Percentiles rank a stretch among this genome's conserved stretches.
These are phyloP conservation scores for Leccinum aurantiacum DNA, from an alignment of 768 basidiomycete species.

Conservation along the genomic window DNA sequence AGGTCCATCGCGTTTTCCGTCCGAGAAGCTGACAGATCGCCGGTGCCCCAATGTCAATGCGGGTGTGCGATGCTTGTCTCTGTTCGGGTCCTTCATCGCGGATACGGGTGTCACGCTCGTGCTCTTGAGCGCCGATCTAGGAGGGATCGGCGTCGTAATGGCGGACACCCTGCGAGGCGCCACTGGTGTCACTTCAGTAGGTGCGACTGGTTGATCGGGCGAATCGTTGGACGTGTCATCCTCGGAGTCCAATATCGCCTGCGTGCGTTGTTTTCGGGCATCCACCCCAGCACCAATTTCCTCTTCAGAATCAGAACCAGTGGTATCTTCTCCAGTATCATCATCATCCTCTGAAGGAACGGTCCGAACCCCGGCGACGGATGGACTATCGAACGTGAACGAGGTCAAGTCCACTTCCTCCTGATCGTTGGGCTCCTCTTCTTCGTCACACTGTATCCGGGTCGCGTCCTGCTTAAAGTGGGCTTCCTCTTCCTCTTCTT, in stretches of 20 bases:
- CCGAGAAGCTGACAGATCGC: conserved; percentile 96
- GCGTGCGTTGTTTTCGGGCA: conserved; percentile 10
- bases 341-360: conserved; percentile 40
- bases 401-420: conserved; percentile 69
- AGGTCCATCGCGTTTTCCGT: conserved; percentile 88
- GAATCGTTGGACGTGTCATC: conserved; percentile 36
- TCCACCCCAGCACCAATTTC: conserved; percentile 18
- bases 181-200: conserved; percentile 24
- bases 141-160: conserved; percentile 31
- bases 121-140: conserved; percentile 44
- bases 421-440: conserved; percentile 50
- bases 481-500: conserved; percentile 36
- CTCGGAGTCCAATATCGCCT: conserved; percentile 32
- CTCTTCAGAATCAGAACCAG: conserved; percentile 37
- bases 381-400: conserved; percentile 68
- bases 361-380: conserved; percentile 50
- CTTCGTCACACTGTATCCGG: conserved; percentile 26
- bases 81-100: conserved; percentile 53
- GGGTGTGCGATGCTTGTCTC: conserved; percentile 56
- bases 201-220: neutral
- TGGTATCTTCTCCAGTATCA: conserved; percentile 40
- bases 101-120: conserved; percentile 54
- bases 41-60: conserved; percentile 49
- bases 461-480: neutral
- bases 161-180: conserved; percentile 12